Conservation (phyloP, 176 grass and related monocot species). For the Oryza glumipatula region DNA sequence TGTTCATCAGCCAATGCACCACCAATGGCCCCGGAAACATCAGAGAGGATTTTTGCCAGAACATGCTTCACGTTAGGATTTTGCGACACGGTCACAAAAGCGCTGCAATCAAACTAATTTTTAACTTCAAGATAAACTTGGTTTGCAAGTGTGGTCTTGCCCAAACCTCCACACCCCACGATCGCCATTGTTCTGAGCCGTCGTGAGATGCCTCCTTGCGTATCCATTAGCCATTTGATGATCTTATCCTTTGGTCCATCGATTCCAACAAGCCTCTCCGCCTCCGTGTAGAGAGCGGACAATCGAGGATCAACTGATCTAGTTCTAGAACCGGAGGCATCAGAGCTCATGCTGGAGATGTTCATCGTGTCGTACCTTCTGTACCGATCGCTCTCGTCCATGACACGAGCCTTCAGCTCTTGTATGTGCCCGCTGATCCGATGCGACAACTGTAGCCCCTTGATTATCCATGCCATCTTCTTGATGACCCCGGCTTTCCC, state of each 20-base stretch:
- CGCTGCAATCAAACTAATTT: neutral
- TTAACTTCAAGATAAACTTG: neutral
- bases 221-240: neutral
- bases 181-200: neutral
- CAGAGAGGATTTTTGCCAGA: neutral
- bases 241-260: neutral
- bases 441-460: neutral
- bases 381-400: neutral
- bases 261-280: neutral
- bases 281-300: neutral
- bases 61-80: neutral
- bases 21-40: neutral
- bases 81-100: neutral
- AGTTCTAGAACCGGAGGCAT: too few relatives aligned
- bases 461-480: neutral
- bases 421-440: neutral
- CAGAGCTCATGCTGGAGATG: too few relatives aligned
- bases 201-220: too few relatives aligned
- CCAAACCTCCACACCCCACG: neutral
- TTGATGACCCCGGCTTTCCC: neutral
- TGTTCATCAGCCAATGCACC: neutral
- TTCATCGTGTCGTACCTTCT: neutral
- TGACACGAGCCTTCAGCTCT: neutral
- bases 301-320: neutral
- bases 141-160: neutral